phyloP scores from a whole-genome alignment of 225 moss, liverwort and hornwort species.

The Physcomitrium patens region DNA sequence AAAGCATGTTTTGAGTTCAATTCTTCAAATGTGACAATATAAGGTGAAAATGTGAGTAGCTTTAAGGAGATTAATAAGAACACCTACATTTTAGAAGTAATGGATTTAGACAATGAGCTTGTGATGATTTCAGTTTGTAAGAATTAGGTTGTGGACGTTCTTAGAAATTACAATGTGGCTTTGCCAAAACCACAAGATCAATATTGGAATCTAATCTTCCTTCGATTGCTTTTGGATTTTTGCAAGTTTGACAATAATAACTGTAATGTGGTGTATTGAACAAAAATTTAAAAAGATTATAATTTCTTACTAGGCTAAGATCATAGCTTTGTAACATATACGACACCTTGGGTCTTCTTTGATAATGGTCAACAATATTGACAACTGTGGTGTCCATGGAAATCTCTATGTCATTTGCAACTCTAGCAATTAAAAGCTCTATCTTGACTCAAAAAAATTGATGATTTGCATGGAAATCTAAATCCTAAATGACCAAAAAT shows the following conservation, averaged over 20 bases:
- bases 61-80: conserved; percentile 71
- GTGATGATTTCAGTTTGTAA: conserved; percentile 58
- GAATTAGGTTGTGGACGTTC: conserved; percentile 58
- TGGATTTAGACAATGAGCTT: conserved; percentile 45
- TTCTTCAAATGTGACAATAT: conserved; percentile 53
- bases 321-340: conserved; percentile 33
- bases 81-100: conserved; percentile 67
- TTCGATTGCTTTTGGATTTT: conserved; percentile 1
- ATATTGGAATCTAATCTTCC: conserved; percentile 64
- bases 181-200: conserved; percentile 70
- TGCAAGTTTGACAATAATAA: not conserved
- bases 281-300: not conserved
- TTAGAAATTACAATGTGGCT: conserved; percentile 70
- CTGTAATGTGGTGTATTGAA: not conserved
- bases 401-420: conserved; percentile 72
- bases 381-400: conserved; percentile 73
- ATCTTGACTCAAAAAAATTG: conserved; percentile 59
- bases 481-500: no score
- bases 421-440: conserved; percentile 72
- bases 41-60: conserved; percentile 70
- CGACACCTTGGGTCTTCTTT: conserved; percentile 73
- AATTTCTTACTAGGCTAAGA: not conserved
- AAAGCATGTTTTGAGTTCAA: conserved; percentile 75
- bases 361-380: conserved; percentile 57
- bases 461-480: conserved; percentile 80